Base-by-base conservation (phyloP, 1,139 yeast species). In the Martiniozyma asiatica region DNA sequence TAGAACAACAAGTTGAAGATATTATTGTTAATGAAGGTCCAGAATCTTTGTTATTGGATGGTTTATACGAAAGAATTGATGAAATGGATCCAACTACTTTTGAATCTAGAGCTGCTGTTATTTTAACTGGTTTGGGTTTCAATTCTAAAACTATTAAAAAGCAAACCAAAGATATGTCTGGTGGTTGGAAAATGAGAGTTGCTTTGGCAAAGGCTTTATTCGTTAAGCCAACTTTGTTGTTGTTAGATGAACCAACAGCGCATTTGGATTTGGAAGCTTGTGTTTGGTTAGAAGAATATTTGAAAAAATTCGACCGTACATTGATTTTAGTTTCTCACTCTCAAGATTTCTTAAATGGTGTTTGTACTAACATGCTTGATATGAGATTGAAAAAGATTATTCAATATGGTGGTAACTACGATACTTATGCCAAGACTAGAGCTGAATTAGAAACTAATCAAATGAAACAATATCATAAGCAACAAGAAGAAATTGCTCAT, bases 241-340 rank as follows among this genome's bases (percentile, higher is more conserved):
- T 82, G 47, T 69, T 82, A 56, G 99, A 89, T 66, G 98, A 89
- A 59, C 99, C 99, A 51, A 92, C 99, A 46, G 98, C 98, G 40
- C 98, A 89, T 63, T 81, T 89, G 72, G 99, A 89, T 67, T 72
- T 92, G 56, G 96, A 89, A 59, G 98, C 98, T 38, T 89, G 97
- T 78, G 98, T 92, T 53, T 89, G 98, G 98, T 72, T 89, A 59
- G 99, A 89, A 71, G 97, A 87, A 64, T 89, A 89, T 62, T 72
- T 89, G 54, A 87, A 85, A 68, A 70, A 87, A 58, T 89, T 78
- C 58, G 96, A 87, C 60, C 75, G 93, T 58, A 87, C 85, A 41
- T 72, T 92, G 59, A 89, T 89, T 32, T 68, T 89, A 45, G 97
- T 89, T 40, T 89, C 98, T 19, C 99, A 89, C 65, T 89, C 98